A percentile compares a stretch with the other conserved stretches of the same genome.
phyloP scores from a whole-genome alignment of 371 early-diverging fungal species.

The Umbelopsis sp. region DNA sequence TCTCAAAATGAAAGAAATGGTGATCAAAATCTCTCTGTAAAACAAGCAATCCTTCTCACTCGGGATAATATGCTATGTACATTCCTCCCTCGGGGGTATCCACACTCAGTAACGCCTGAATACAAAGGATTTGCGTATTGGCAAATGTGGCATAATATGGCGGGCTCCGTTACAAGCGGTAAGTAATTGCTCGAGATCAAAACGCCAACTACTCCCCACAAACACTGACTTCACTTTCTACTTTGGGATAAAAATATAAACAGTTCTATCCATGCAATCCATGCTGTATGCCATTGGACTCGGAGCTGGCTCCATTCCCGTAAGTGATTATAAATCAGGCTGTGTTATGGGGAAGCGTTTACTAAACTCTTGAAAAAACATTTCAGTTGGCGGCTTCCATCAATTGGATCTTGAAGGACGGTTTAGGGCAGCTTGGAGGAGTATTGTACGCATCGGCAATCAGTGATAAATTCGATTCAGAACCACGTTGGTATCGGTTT shows the following conservation, averaged over 20 bases:
- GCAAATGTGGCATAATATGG: conserved; percentile 70
- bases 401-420: conserved; percentile 89
- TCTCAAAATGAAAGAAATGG: neutral
- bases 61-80: conserved; percentile 35
- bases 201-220: neutral
- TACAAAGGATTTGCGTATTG: conserved; percentile 70
- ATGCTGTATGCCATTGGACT: conserved; percentile 77
- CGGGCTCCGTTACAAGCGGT: conserved; percentile 76
- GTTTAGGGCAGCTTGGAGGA: conserved; percentile 83
- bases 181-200: conserved; percentile 5
- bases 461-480: conserved; percentile 71
- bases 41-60: conserved; percentile 27
- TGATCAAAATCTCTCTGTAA: conserved; percentile 19
- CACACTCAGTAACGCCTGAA: conserved; percentile 66
- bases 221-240: conserved; percentile 9
- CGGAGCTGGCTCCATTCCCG: conserved; percentile 65
- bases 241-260: conserved; percentile 13
- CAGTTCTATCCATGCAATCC: conserved; percentile 75
- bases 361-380: neutral
- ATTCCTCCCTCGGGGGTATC: conserved; percentile 75
- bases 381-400: conserved; percentile 71
- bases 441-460: conserved; percentile 73
- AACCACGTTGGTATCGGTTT: conserved; percentile 78
- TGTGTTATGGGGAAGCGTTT: neutral
- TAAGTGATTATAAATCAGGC: conserved; percentile 12